These are phyloP conservation scores for Beauveria rudraprayagi DNA, from an alignment of 2,329 filamentous ascomycete genomes.

Conservation along the genomic window DNA sequence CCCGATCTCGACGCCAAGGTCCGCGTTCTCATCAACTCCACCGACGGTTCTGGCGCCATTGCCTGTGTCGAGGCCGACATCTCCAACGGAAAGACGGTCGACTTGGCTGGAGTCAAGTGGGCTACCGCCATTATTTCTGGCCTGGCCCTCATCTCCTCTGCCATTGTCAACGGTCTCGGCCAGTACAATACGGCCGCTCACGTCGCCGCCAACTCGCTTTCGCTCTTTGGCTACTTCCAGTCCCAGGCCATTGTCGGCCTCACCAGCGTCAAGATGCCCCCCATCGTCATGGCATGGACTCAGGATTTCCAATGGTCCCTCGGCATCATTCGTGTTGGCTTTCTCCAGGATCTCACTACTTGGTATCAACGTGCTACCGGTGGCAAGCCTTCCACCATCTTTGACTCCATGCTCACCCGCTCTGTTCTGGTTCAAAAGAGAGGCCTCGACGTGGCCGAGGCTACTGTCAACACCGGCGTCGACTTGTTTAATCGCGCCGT, in stretches of 20 bases:
- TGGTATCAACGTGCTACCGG: conserved; percentile 96
- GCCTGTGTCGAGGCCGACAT: conserved; percentile 83
- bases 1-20: conserved; percentile 87
- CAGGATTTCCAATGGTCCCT: conserved; percentile 98
- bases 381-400: conserved; percentile 72
- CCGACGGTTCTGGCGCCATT: conserved; percentile 51
- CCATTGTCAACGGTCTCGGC: conserved; percentile 80
- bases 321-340: conserved; percentile 81
- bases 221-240: conserved; percentile 91
- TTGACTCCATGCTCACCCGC: conserved; percentile 63
- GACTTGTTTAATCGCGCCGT: conserved; percentile 47
- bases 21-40: conserved; percentile 70
- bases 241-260: conserved; percentile 87
- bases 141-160: conserved; percentile 74
- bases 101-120: conserved; percentile 85
- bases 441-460: conserved; percentile 17
- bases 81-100: conserved; percentile 87
- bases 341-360: conserved; percentile 80
- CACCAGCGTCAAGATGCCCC: conserved; percentile 71
- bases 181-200: conserved; percentile 93
- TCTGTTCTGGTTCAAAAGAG: conserved; percentile 76
- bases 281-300: conserved; percentile 86
- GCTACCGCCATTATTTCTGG: conserved; percentile 80
- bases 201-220: conserved; percentile 85
- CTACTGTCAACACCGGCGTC: conserved; percentile 28